Base-by-base conservation (phyloP, 176 grass and related monocot species). In the Eleusine indica region DNA sequence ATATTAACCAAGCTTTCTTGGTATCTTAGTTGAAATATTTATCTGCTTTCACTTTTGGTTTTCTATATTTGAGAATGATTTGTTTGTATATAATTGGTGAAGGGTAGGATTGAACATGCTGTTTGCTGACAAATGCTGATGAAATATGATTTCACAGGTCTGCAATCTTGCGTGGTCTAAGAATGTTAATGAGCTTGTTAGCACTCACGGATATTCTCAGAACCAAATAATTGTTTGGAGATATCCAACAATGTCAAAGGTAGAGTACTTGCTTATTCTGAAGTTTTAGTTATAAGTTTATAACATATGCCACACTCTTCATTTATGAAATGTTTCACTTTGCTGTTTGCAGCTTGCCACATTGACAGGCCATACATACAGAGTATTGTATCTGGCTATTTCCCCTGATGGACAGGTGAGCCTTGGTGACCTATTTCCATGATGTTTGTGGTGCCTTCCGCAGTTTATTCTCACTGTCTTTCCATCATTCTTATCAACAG, bases 211-310 rank as follows among this genome's bases (percentile, higher is more conserved):
- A 42, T 99, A 96, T 76, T 96, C 97, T 30, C 97, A 99, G 82
- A 99, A 99, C 63, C 97, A 99, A 73, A 99, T 99, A 81, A 96
- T 96, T 87, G 97, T 99, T 68, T 99, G 97, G 97, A 80, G 93
- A 94, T 96, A 99, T 63, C 97, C 97, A 49, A 94, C 93, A 64
- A 96, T 99, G 97, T 94, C 97, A 21, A 99, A 99, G 93, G 97
- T 99, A 82, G 37, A 64, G 11, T 25, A 9, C 17, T 72, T 57
- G 10, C 14, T 75, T 58, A 62, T 35, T 35, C 32, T 35, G 32
- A 35, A 35, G 32, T 35, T 35, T 35, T 35, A 35, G 2, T 35
- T 35, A 35, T 35, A 35, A 35, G 32, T 35, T 2, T 35, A 35
- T 35, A 35, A 35, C 32, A 35, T 32, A 22, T 70, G 19, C 32